These are phyloP conservation scores for Hippophae rhamnoides DNA, from an alignment of 306 rosid species.

Conservation along the genomic window DNA sequence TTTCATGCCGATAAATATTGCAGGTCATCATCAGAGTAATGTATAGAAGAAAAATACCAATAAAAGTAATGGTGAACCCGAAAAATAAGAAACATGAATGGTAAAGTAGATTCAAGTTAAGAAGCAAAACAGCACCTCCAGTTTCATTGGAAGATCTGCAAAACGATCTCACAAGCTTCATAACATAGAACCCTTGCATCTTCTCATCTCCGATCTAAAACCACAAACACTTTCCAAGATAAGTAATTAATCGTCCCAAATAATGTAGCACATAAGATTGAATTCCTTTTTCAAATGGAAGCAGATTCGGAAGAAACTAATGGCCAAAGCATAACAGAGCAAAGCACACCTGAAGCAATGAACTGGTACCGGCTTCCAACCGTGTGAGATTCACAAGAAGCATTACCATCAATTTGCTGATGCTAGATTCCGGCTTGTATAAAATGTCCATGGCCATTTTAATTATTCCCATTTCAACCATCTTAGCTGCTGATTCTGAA, in stretches of 20 bases:
- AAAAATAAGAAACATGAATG: background rate
- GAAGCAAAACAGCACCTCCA: conserved; percentile 37
- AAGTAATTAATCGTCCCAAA: conserved; percentile 8
- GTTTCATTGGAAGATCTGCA: conserved; percentile 55
- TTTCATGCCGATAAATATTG: background rate
- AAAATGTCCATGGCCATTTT: conserved; percentile 58
- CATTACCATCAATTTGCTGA: conserved; percentile 67
- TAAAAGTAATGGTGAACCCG: conserved; percentile 2
- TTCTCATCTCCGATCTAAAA: conserved; percentile 72
- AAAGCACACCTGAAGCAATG: conserved; percentile 76
- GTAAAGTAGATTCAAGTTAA: conserved; percentile 7
- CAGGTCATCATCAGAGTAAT: conserved; percentile 10
- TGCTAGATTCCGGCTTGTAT: conserved; percentile 47
- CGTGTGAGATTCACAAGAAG: conserved; percentile 88
- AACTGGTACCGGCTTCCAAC: conserved; percentile 46
- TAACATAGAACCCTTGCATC: conserved; percentile 66
- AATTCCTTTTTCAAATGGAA: background rate
- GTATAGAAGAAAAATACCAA: background rate
- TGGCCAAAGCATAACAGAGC: background rate
- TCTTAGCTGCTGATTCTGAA: conserved; percentile 47
- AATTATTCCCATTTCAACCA: conserved; percentile 52
- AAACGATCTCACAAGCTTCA: conserved; percentile 94
- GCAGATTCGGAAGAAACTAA: background rate
- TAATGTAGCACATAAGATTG: background rate
- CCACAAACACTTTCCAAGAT: conserved; percentile 9